Base-by-base conservation (phyloP, 352 stramenopile species). In the Phytophthora colocasiae region DNA sequence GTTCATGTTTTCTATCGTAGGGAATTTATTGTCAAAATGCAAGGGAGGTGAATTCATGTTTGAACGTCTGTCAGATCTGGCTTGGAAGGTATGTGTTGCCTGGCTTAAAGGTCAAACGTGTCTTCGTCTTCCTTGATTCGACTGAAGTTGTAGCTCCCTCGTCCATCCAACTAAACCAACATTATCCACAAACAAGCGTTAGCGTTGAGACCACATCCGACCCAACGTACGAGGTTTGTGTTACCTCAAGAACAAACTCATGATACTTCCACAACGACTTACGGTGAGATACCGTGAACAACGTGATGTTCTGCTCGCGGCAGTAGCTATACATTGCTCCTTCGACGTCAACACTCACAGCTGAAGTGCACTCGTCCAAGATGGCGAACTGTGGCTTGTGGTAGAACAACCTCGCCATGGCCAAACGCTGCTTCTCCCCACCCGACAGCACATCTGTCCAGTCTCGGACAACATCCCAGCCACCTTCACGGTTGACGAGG, bases 241-340 rank as follows among this genome's bases (percentile, higher is more conserved):
- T 48, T 73, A 93, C 85, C 66, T 75, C 72, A 54, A 93, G 82
- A 15, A 92, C 83, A 68, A 87, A 91, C 77, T 94, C 86, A 71
- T 97, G 92, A 71, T 97, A 95, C 61, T 81, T 87, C 89, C 90
- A 96, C 10, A 97, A 63, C 72, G 86, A 95, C 71, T 95, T 94
- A 65, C 92, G 85, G 67, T 97, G 91, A 52, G 89, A 96, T 31
- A 97, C 90, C 3, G 91, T 97, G 66, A 97, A 97, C 26, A 97
- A 75, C 62, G 91, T 98, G 66, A 98, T 97, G 73, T 91, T 91
- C 50, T 95, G 85, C 55, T 90, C 75, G 39, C 85, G 81, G 66
- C 88, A 95, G 56, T 89, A 74, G 47, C 69, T 83, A 80, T 97
- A 98, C 80, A 98, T 94, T 6, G 66, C 77, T 34, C 87, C 88